Evolutionary conservation across 2,329 filamentous ascomycete species (phyloP).

Genomic region (Plenodomus biglobosus): DNA sequence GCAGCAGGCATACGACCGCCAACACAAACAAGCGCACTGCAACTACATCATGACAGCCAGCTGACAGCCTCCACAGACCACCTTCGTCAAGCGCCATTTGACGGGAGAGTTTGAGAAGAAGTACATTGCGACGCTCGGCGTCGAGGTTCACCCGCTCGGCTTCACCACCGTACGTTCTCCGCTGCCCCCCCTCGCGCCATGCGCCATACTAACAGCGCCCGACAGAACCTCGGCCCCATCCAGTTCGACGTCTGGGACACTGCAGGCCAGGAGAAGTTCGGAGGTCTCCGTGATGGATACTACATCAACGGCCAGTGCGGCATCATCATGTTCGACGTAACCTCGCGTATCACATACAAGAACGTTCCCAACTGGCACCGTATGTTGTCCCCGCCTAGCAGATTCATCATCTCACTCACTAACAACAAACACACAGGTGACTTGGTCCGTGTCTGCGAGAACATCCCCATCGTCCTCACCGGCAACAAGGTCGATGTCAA

Average conservation of each 20-base stretch:
- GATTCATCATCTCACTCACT: conserved; percentile 9
- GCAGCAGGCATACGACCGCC: not conserved
- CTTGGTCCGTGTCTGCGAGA: conserved; percentile 98
- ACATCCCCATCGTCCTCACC: conserved; percentile 96
- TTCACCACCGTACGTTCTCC: conserved; percentile 84
- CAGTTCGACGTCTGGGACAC: conserved; percentile 99
- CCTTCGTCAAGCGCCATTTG: conserved; percentile 99
- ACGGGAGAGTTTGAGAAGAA: conserved; percentile 99
- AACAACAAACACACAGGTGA: conserved; percentile 64
- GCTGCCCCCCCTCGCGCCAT: conserved; percentile 7
- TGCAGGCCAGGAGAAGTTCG: conserved; percentile 98
- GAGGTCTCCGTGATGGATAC: conserved; percentile 98
- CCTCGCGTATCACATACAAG: conserved; percentile 99
- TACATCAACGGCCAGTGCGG: conserved; percentile 99
- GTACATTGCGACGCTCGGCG: conserved; percentile 99
- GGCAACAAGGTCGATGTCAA: conserved; percentile 99
- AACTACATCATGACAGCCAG: conserved; percentile 1
- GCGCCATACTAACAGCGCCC: conserved; percentile 23
- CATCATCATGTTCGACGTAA: conserved; percentile 99
- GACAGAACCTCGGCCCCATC: conserved; percentile 85
- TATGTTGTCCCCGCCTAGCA: conserved; percentile 56
- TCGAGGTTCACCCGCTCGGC: conserved; percentile 96
- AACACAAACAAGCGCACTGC: too few relatives aligned
- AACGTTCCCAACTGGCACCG: conserved; percentile 99
- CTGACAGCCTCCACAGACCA: conserved; percentile 67